Evolutionary conservation across 2,329 filamentous ascomycete species (phyloP), one percentile per base, ranked within the genome.

Genomic region (Mycosphaerelloides madeirae): DNA sequence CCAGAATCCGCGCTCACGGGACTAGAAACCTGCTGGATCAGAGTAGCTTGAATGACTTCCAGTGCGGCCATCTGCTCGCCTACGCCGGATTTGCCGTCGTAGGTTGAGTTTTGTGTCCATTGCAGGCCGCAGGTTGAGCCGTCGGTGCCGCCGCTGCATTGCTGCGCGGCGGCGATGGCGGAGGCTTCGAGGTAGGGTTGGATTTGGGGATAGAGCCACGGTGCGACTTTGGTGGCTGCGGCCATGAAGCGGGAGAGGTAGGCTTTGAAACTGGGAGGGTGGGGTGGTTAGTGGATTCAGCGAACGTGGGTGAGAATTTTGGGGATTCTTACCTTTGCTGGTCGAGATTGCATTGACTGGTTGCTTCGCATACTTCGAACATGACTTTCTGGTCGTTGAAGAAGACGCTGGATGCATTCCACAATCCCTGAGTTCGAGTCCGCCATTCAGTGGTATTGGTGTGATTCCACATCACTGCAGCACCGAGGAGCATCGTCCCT

Each of bases 1-100:
- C 78, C 78, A n/a, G 69, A 77, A 1, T 57, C 54, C 38, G 72
- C 69, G 4, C 70, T 75, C 3, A 78, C 65, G 8, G 70, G 63
- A 6, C 66, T 62, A 3, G 58, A 50, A 0, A 68, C 60, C 3
- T 61, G 44, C 6, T 57, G 31, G 4, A 73, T 64, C 31, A 66
- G 59, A 32, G 69, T 62, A 16, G 68, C 68, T 37, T 67, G 60
- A 40, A 80, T 69, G 22, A 73, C 68, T 31, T 73, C 73, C 6
- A 81, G 64, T 0, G 75, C 76, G 33, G 68, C 70, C 75, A 81
- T 77, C 59, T 79, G 72, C 58, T 80, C 71, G 4, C 77, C 76
- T 1, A 78, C 76, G 6, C 78, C 77, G 9, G 63, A 58, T 1
- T 59, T 65, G 2, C 71, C 68, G 55, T 78, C 76, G 52, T 67